phyloP scores from a whole-genome alignment of 2,329 filamentous ascomycete species.

The Colletotrichum zoysiae region DNA sequence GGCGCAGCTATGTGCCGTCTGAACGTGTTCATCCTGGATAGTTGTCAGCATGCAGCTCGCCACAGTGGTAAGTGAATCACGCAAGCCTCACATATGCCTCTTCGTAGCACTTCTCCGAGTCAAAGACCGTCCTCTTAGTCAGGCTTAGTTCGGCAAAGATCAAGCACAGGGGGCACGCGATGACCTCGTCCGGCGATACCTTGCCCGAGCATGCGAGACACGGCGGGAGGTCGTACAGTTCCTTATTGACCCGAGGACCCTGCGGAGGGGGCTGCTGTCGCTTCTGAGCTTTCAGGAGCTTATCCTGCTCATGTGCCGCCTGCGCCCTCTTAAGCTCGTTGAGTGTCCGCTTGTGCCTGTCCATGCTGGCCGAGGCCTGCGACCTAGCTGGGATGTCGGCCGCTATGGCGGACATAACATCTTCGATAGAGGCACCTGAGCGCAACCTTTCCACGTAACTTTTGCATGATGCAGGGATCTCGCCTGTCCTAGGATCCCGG shows the following conservation, averaged over 20 bases:
- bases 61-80: neutral
- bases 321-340: slow-evolving; percentile 63
- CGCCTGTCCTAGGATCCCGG: slow-evolving; percentile 51
- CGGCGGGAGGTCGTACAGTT: slow-evolving; percentile 54
- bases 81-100: slow-evolving; percentile 55
- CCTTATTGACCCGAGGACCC: slow-evolving; percentile 46
- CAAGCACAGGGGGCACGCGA: slow-evolving; percentile 61
- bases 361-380: slow-evolving; percentile 50
- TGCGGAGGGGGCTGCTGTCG: slow-evolving; percentile 48
- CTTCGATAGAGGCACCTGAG: slow-evolving; percentile 47
- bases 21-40: slow-evolving; percentile 54
- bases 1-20: slow-evolving; percentile 56
- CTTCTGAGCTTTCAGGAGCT: slow-evolving; percentile 53
- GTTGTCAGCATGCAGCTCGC: slow-evolving; percentile 9
- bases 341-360: slow-evolving; percentile 54
- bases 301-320: slow-evolving; percentile 60
- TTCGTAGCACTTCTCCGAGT: slow-evolving; percentile 57
- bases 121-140: slow-evolving; percentile 57
- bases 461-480: slow-evolving; percentile 47
- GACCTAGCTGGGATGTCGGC: slow-evolving; percentile 49
- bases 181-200: slow-evolving; percentile 52
- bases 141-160: slow-evolving; percentile 55
- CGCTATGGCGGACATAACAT: slow-evolving; percentile 49
- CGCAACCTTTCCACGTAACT: slow-evolving; percentile 56
- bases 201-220: slow-evolving; percentile 56